phyloP scores from a whole-genome alignment of 2,329 filamentous ascomycete species.

The Alternaria arborescens region DNA sequence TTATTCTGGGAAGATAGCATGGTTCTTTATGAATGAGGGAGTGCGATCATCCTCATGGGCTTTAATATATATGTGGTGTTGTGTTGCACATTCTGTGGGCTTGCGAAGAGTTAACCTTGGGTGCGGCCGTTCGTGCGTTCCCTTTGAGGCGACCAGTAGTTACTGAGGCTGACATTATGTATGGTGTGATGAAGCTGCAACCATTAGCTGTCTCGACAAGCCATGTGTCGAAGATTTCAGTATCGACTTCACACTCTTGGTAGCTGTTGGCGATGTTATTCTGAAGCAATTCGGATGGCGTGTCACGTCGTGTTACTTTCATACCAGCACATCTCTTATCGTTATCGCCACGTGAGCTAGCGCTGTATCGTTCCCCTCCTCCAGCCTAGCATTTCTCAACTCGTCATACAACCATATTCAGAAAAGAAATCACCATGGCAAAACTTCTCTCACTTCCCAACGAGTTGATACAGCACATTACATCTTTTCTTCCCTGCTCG shows the following conservation, averaged over 20 bases:
- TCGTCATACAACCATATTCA: background rate
- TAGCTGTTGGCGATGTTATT: background rate
- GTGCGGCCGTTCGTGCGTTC: background rate
- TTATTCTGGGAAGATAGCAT: background rate
- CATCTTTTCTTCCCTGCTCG: slow-evolving; percentile 28
- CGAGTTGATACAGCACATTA: slow-evolving; percentile 34
- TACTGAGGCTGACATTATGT: background rate
- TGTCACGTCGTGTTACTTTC: background rate
- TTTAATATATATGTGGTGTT: no score
- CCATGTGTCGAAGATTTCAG: background rate
- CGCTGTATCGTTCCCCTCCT: background rate
- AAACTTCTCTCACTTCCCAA: slow-evolving; percentile 20
- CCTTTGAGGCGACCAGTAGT: background rate
- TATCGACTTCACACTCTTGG: background rate
- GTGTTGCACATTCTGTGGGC: background rate
- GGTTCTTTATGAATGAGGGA: no score
- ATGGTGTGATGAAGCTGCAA: background rate
- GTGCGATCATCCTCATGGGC: no score
- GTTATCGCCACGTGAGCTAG: slow-evolving; percentile 8
- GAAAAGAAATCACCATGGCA: background rate
- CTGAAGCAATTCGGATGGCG: background rate
- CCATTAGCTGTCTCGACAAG: background rate
- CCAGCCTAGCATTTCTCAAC: background rate
- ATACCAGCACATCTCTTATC: background rate
- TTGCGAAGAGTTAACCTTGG: background rate